Evolutionary conservation across 495 filamentous ascomycete species (phyloP).

Genomic region (Pyronema domesticum): DNA sequence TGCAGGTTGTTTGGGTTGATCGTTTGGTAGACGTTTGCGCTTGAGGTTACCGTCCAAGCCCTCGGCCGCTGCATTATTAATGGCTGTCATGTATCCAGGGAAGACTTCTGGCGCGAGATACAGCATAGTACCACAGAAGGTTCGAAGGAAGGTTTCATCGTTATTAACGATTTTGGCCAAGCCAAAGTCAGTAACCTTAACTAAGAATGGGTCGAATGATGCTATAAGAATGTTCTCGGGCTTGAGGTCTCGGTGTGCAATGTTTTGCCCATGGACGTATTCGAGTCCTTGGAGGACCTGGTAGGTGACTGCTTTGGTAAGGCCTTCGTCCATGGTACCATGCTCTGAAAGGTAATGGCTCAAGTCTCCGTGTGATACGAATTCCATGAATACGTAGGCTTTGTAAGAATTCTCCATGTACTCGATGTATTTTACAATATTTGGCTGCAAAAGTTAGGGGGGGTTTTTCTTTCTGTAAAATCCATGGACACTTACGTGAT

Average conservation of each 20-base stretch:
- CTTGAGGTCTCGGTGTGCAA: slow-evolving; percentile 94
- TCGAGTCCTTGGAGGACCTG: slow-evolving; percentile 67
- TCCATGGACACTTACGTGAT: slow-evolving; percentile 47
- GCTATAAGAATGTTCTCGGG: slow-evolving; percentile 88
- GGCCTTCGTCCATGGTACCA: slow-evolving; percentile 45
- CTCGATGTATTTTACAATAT: slow-evolving; percentile 81
- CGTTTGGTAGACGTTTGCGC: slow-evolving; percentile 16
- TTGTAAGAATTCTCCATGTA: slow-evolving; percentile 58
- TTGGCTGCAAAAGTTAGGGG: slow-evolving; percentile 38
- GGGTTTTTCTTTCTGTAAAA: background rate
- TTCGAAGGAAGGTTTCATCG: slow-evolving; percentile 77
- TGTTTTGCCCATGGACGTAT: slow-evolving; percentile 71
- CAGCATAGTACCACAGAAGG: slow-evolving; percentile 86
- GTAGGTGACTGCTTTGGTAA: slow-evolving; percentile 47
- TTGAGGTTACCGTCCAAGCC: slow-evolving; percentile 10
- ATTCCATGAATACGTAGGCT: slow-evolving; percentile 89
- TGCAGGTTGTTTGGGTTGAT: slow-evolving; percentile 8
- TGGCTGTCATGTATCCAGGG: slow-evolving; percentile 42
- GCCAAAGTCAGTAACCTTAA: slow-evolving; percentile 92
- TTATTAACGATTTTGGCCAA: slow-evolving; percentile 81
- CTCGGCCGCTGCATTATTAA: slow-evolving; percentile 3
- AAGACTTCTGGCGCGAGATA: slow-evolving; percentile 97
- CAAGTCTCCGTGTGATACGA: slow-evolving; percentile 69
- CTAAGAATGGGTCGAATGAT: slow-evolving; percentile 48
- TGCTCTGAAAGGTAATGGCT: slow-evolving; percentile 44